A percentile compares a stretch with the other conserved stretches of the same genome.
Conservation (phyloP, 257 asterid genomes). For the Primulina tabacum region DNA sequence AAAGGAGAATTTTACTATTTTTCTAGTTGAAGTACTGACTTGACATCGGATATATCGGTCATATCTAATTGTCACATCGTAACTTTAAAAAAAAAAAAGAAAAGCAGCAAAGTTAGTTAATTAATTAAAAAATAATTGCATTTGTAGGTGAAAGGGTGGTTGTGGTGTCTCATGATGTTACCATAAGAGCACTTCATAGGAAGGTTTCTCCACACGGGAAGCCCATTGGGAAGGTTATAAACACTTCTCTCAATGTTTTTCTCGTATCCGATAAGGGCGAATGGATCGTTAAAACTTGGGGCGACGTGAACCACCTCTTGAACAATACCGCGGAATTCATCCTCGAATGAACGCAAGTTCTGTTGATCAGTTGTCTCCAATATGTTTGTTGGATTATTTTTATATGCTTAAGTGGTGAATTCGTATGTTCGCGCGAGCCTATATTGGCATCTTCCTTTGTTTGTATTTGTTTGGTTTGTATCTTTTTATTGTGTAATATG, state of each 20-base stretch:
- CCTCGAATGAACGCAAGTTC: neutral
- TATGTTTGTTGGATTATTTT: neutral
- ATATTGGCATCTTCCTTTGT: neutral
- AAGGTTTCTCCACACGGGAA: conserved; percentile 54
- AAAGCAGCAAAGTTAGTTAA: too few species aligned
- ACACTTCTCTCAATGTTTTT: conserved; percentile 65
- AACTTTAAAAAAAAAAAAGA: too few species aligned
- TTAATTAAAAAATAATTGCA: neutral
- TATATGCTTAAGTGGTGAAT: neutral
- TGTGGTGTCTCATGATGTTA: conserved; percentile 82
- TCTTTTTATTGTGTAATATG: neutral
- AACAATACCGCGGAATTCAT: neutral
- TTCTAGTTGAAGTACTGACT: conserved; percentile 20
- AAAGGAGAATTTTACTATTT: neutral
- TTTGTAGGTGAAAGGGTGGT: conserved; percentile 71
- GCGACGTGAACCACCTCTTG: conserved; percentile 70
- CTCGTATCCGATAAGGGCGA: conserved; percentile 50
- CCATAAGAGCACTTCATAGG: conserved; percentile 64
- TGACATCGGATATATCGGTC: too few species aligned
- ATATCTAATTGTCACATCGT: too few species aligned
- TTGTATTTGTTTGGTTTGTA: neutral
- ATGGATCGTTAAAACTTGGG: conserved; percentile 77
- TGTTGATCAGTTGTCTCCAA: neutral
- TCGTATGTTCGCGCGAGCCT: neutral
- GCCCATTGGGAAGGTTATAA: conserved; percentile 47